These are phyloP conservation scores for Chamaecyparis obtusa DNA, from an alignment of 75 land plant genomes.

Conservation along the genomic window DNA sequence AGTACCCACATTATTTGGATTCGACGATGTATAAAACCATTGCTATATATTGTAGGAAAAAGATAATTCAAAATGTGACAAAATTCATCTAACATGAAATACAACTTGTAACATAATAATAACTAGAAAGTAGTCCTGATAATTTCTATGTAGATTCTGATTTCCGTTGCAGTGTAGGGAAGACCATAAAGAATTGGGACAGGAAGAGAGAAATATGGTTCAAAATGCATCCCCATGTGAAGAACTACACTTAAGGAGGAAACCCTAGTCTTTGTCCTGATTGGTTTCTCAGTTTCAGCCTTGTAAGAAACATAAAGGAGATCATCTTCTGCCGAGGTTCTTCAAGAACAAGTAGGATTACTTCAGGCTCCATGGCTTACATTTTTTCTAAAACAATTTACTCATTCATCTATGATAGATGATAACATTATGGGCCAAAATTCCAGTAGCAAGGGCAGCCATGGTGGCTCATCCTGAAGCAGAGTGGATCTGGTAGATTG, in stretches of 20 bases:
- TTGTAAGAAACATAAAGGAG: slow-evolving; percentile 74
- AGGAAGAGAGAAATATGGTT: slow-evolving; percentile 60
- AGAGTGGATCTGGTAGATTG: slow-evolving; percentile 97
- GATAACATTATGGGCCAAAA: slow-evolving; percentile 79
- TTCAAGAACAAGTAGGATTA: slow-evolving; percentile 95
- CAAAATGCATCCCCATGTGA: slow-evolving; percentile 34
- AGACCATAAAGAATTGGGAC: slow-evolving; percentile 63
- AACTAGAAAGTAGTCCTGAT: not conserved
- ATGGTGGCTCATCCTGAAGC: slow-evolving; percentile 92
- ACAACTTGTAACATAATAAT: no score
- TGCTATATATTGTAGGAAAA: no score
- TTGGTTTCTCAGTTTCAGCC: slow-evolving; percentile 82
- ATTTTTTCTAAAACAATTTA: slow-evolving; percentile 81
- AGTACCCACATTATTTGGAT: no score
- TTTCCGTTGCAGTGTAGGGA: slow-evolving; percentile 29
- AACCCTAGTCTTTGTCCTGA: slow-evolving; percentile 48
- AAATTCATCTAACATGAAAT: no score
- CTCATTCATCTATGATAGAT: slow-evolving; percentile 55
- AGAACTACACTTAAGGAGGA: slow-evolving; percentile 22
- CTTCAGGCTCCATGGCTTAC: slow-evolving; percentile 71
- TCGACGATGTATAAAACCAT: no score
- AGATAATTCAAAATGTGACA: no score
- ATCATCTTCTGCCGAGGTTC: slow-evolving; percentile 71
- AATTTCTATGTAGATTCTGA: slow-evolving; percentile 5
- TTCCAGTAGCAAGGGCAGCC: slow-evolving; percentile 61